Evolutionary conservation across 345 rosid species (phyloP).

Genomic region (Hypericum androsaemum): DNA sequence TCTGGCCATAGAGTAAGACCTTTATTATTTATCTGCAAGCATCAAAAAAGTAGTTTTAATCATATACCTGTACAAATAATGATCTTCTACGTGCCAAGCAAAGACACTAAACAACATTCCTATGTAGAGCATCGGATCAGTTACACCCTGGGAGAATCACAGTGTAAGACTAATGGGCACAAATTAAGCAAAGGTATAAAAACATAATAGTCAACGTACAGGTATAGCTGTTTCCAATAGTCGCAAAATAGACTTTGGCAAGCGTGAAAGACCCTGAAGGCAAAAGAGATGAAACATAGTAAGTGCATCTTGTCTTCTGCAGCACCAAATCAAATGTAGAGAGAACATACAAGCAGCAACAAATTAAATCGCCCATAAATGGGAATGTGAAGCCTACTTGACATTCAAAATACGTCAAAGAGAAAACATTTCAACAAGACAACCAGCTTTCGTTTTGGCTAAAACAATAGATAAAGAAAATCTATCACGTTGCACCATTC

Average conservation of each 20-base stretch:
- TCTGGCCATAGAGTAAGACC: slow-evolving; percentile 2
- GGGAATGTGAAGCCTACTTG: no score
- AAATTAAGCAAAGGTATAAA: not conserved
- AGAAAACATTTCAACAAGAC: no score
- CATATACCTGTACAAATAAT: slow-evolving; percentile 84
- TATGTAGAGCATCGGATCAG: slow-evolving; percentile 99
- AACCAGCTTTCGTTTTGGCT: no score
- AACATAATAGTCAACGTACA: slow-evolving; percentile 27
- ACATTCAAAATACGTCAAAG: no score
- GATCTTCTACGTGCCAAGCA: slow-evolving; percentile 99
- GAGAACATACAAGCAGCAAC: no score
- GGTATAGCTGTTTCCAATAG: slow-evolving; percentile 83
- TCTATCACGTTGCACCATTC: no score
- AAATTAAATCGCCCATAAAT: no score
- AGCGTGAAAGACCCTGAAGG: slow-evolving; percentile 72
- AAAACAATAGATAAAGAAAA: no score
- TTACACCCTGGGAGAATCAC: slow-evolving; percentile 74
- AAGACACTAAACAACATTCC: slow-evolving; percentile 99
- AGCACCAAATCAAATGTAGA: no score
- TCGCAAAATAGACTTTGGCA: slow-evolving; percentile 78
- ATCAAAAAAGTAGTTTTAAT: not conserved
- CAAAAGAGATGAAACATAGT: slow-evolving; percentile 4
- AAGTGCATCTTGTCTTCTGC: not conserved
- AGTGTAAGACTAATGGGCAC: not conserved
- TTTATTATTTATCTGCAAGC: not conserved